Percentiles rank a stretch among this genome's conserved stretches.
Conservation (phyloP, 192 early-diverging fungal species). For the Cetraspora pellucida region DNA sequence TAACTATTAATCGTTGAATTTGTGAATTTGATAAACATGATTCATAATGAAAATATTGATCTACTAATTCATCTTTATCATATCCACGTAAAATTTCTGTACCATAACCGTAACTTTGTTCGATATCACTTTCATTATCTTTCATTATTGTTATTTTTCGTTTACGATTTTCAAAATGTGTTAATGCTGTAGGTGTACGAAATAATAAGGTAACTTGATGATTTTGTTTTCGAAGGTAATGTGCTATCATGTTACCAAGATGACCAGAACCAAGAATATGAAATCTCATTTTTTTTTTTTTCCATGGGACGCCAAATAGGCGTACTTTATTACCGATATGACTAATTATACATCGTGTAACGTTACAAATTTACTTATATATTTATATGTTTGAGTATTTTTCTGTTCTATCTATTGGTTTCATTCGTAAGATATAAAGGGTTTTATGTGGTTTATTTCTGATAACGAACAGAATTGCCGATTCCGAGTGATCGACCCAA, state of each 20-base stretch:
- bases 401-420: no score
- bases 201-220: constrained; percentile 62
- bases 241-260: constrained; percentile 67
- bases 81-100: neutral
- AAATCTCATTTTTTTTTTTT: constrained; percentile 28
- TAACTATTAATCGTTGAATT: neutral
- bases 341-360: no score
- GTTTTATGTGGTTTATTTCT: no score
- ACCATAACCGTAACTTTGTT: neutral
- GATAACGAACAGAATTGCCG: no score
- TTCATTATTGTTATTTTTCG: constrained; percentile 1
- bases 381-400: no score
- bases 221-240: constrained; percentile 48
- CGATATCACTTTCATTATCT: neutral
- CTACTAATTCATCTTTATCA: neutral
- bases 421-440: no score
- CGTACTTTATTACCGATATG: no score
- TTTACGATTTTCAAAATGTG: neutral
- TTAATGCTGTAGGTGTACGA: constrained; percentile 22
- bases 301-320: no score
- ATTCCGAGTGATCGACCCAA: no score
- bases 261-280: constrained; percentile 74
- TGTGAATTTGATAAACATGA: neutral
- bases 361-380: no score
- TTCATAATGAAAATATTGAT: neutral